These are phyloP conservation scores for Penicillium sp. DNA, from an alignment of 2,329 filamentous ascomycete species.

Conservation along the genomic window DNA sequence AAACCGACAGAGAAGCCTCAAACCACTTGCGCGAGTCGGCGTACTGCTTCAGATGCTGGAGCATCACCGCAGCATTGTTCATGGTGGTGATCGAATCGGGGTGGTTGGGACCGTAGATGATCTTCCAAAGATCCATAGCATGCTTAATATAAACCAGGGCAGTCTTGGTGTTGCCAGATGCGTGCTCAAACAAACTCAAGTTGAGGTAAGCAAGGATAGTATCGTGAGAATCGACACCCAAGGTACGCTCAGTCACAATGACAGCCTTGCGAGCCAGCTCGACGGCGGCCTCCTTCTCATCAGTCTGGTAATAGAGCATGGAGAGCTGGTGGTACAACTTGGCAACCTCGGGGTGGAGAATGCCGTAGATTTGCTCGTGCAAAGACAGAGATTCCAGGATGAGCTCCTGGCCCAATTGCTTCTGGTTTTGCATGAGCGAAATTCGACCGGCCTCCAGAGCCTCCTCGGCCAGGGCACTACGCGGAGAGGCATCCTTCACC, in stretches of 20 bases:
- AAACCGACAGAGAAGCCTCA: constrained; percentile 82
- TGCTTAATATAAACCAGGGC: constrained; percentile 89
- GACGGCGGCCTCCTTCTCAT: constrained; percentile 92
- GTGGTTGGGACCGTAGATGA: constrained; percentile 89
- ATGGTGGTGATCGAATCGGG: constrained; percentile 97
- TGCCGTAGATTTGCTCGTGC: constrained; percentile 97
- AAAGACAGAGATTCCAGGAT: constrained; percentile 91
- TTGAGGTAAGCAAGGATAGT: constrained; percentile 95
- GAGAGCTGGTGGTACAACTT: constrained; percentile 91
- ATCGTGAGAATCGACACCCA: constrained; percentile 88
- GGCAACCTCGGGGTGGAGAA: constrained; percentile 92
- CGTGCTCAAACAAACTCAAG: constrained; percentile 87
- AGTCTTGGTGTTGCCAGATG: constrained; percentile 77
- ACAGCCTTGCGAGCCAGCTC: constrained; percentile 95
- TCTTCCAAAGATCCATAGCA: constrained; percentile 90
- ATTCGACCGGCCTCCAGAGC: constrained; percentile 92
- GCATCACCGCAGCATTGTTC: constrained; percentile 98
- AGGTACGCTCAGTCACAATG: constrained; percentile 88
- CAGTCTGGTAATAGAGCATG: constrained; percentile 94
- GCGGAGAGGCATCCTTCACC: constrained; percentile 87
- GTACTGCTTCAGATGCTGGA: constrained; percentile 91
- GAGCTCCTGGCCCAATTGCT: constrained; percentile 90
- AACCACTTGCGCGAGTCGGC: constrained; percentile 95
- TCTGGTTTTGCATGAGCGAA: constrained; percentile 91
- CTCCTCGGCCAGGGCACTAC: constrained; percentile 87